A percentile compares a stretch with the other conserved stretches of the same genome.
Conservation (phyloP, 2,329 filamentous ascomycete genomes). For the Ambrosiella xylebori region DNA sequence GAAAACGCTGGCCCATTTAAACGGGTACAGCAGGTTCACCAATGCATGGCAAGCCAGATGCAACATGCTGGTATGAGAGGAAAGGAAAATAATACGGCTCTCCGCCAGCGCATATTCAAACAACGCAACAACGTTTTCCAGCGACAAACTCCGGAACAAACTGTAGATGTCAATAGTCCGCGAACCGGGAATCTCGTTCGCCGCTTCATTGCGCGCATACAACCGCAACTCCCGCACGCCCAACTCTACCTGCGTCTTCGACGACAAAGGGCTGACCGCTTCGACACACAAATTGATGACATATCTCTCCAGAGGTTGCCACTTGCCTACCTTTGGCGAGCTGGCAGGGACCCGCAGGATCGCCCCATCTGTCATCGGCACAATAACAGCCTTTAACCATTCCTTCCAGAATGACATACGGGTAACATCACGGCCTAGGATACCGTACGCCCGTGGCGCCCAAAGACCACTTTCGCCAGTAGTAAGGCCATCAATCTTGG, state of each 20-base stretch:
- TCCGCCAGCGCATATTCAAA: conserved; percentile 89
- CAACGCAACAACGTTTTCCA: conserved; percentile 80
- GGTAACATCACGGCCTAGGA: conserved; percentile 68
- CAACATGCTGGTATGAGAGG: conserved; percentile 90
- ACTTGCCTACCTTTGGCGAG: conserved; percentile 79
- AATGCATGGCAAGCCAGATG: conserved; percentile 84
- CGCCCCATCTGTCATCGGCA: conserved; percentile 83
- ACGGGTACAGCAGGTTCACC: conserved; percentile 67
- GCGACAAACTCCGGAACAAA: conserved; percentile 73
- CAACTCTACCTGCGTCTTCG: conserved; percentile 89
- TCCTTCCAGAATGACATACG: conserved; percentile 95
- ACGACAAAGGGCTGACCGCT: conserved; percentile 78
- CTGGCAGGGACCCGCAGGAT: conserved; percentile 70
- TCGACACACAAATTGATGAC: conserved; percentile 94
- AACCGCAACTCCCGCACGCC: conserved; percentile 76
- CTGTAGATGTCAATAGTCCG: conserved; percentile 85
- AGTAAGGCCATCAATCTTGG: conserved; percentile 91
- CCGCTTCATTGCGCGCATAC: conserved; percentile 81
- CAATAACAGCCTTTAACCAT: conserved; percentile 84
- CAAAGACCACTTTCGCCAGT: conserved; percentile 91
- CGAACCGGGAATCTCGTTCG: conserved; percentile 83
- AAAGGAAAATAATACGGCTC: conserved; percentile 88
- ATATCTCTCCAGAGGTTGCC: conserved; percentile 93
- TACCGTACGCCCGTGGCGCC: conserved; percentile 85
- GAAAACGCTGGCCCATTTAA: conserved; percentile 87